These are phyloP conservation scores for Massariosphaeria phaeospora DNA, from an alignment of 495 filamentous ascomycete genomes.

Conservation along the genomic window DNA sequence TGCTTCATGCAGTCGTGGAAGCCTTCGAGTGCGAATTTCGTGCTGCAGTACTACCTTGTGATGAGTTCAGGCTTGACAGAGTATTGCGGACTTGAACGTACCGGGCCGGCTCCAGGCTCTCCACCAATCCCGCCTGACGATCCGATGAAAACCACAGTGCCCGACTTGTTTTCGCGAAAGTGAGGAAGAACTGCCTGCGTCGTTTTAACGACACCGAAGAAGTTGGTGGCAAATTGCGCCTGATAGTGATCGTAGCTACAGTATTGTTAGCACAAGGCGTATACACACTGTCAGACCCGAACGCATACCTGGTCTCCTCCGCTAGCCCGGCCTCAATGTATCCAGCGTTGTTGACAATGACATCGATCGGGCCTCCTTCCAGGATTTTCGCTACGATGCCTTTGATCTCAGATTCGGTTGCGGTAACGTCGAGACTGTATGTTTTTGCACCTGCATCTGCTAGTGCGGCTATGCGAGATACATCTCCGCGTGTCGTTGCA, in stretches of 20 bases:
- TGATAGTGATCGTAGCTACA: conserved; percentile 20
- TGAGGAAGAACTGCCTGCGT: conserved; percentile 30
- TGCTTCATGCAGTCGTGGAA: conserved; percentile 6
- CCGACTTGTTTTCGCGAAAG: conserved; percentile 27
- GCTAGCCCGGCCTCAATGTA: conserved; percentile 27
- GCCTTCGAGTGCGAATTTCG: conserved; percentile 31
- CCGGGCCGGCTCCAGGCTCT: conserved; percentile 13
- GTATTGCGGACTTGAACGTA: background rate
- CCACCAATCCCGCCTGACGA: conserved; percentile 24
- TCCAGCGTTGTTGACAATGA: conserved; percentile 26
- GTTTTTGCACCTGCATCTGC: conserved; percentile 11
- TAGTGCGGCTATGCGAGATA: conserved; percentile 30
- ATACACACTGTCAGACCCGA: background rate
- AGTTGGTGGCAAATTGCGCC: conserved; percentile 34
- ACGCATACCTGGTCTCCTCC: conserved; percentile 28
- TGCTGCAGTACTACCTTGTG: conserved; percentile 17
- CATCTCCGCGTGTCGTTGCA: conserved; percentile 38
- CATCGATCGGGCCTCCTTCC: conserved; percentile 28
- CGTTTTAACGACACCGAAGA: conserved; percentile 31
- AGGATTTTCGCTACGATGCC: conserved; percentile 11
- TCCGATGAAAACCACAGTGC: conserved; percentile 33
- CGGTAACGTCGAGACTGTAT: conserved; percentile 26
- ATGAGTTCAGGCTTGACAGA: background rate
- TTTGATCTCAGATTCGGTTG: conserved; percentile 6
- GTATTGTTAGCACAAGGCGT: conserved; percentile 6